Evolutionary conservation across 208 protist species (phyloP).

Genomic region (Leishmania lainsoni): DNA sequence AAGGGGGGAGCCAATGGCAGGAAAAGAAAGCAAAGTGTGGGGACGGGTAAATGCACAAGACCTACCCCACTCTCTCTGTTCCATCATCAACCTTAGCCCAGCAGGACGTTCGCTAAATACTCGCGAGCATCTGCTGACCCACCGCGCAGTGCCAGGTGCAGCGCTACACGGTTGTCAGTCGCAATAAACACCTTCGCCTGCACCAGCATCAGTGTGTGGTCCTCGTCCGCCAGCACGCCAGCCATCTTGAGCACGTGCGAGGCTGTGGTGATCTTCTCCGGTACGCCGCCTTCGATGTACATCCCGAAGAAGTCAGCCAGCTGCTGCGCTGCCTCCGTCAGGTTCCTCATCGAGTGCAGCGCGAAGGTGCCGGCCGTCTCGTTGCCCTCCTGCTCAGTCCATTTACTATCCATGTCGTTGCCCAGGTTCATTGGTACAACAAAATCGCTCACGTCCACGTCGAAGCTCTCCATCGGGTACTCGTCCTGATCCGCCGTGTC

Average conservation of each 20-base stretch:
- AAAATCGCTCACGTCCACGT: slow-evolving; percentile 85
- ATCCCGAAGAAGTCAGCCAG: slow-evolving; percentile 88
- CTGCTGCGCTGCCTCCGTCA: slow-evolving; percentile 82
- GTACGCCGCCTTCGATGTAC: slow-evolving; percentile 70
- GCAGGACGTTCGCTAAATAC: slow-evolving; percentile 68
- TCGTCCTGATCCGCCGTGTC: slow-evolving; percentile 61
- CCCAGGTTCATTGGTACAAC: slow-evolving; percentile 68
- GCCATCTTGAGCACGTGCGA: slow-evolving; percentile 86
- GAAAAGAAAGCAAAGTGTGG: not conserved
- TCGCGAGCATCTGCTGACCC: slow-evolving; percentile 69
- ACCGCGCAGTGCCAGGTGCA: slow-evolving; percentile 80
- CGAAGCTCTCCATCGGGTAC: slow-evolving; percentile 87
- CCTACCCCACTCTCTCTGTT: not conserved
- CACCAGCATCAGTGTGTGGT: slow-evolving; percentile 69
- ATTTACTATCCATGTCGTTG: slow-evolving; percentile 34
- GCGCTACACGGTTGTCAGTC: slow-evolving; percentile 67
- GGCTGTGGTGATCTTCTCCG: slow-evolving; percentile 67
- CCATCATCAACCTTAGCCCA: slow-evolving; percentile 39
- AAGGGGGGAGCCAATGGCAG: too few relatives aligned
- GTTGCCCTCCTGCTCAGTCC: slow-evolving; percentile 51
- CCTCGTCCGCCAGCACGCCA: slow-evolving; percentile 63
- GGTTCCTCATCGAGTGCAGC: slow-evolving; percentile 82
- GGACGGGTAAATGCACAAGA: not conserved
- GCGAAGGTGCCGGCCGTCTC: slow-evolving; percentile 87
- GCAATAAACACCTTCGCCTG: slow-evolving; percentile 79